phyloP scores from a whole-genome alignment of 116 monocot species.

The Phalaenopsis hybrid region DNA sequence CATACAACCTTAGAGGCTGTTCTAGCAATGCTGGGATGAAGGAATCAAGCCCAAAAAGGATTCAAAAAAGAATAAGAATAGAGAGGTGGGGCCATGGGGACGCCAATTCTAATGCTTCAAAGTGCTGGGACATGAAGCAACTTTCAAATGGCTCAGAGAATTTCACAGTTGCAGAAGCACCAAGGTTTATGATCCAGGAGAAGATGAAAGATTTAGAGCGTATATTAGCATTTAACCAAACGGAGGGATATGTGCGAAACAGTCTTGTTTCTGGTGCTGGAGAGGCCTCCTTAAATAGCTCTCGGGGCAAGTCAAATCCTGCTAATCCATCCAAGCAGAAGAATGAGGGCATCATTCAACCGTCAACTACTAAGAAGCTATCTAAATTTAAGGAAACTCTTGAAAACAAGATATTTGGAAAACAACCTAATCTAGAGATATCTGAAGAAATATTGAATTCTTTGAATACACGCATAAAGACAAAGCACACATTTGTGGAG shows the following conservation, averaged over 20 bases:
- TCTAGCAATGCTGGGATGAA: background rate
- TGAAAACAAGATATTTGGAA: slow-evolving; percentile 12
- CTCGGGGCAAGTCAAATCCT: background rate
- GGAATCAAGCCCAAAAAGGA: slow-evolving; percentile 13
- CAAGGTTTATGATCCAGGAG: slow-evolving; percentile 13
- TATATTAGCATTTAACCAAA: slow-evolving; percentile 9
- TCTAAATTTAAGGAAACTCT: background rate
- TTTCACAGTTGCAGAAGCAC: slow-evolving; percentile 25
- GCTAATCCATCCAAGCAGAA: background rate
- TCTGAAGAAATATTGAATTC: background rate
- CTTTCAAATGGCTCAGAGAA: slow-evolving; percentile 4
- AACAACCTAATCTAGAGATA: slow-evolving; percentile 7
- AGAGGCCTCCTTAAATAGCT: background rate
- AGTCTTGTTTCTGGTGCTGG: background rate
- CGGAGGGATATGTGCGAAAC: slow-evolving; percentile 13
- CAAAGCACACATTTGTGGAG: background rate
- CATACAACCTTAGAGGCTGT: slow-evolving; percentile 4
- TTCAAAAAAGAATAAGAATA: slow-evolving; percentile 36
- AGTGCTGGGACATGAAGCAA: background rate
- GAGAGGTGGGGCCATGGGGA: slow-evolving; percentile 16
- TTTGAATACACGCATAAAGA: slow-evolving; percentile 9
- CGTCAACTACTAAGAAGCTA: slow-evolving; percentile 8
- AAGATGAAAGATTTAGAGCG: slow-evolving; percentile 12
- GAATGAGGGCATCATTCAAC: background rate
- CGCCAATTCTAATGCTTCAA: background rate